Percentiles rank a stretch among this genome's conserved stretches.
These are phyloP conservation scores for Candida maltosa DNA, from an alignment of 805 yeast species.

Conservation along the genomic window DNA sequence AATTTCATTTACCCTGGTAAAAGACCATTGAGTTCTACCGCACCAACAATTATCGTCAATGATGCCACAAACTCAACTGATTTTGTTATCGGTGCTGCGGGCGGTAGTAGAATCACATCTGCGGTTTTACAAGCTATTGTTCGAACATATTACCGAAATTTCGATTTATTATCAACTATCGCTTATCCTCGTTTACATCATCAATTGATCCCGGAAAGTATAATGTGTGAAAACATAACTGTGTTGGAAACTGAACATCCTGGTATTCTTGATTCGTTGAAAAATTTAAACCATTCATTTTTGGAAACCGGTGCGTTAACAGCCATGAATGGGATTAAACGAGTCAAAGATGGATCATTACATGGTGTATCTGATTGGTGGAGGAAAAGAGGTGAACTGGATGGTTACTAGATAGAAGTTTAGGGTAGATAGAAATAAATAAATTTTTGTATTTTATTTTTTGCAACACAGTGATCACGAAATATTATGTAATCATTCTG, in stretches of 20 bases:
- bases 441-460: too few relatives aligned
- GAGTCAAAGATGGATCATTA: constrained; percentile 47
- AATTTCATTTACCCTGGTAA: constrained; percentile 74
- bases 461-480: too few relatives aligned
- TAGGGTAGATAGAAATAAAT: too few relatives aligned
- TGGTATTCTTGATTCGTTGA: constrained; percentile 30
- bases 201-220: constrained; percentile 74
- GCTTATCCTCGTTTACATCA: constrained; percentile 86
- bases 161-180: constrained; percentile 63
- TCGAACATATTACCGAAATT: constrained; percentile 54
- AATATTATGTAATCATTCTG: too few relatives aligned
- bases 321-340: constrained; percentile 42
- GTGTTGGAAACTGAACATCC: constrained; percentile 32
- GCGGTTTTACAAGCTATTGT: constrained; percentile 79
- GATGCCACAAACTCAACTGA: constrained; percentile 50
- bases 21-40: constrained; percentile 81
- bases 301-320: constrained; percentile 34
- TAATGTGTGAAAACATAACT: constrained; percentile 58
- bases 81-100: constrained; percentile 85
- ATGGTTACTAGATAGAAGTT: constrained; percentile 48
- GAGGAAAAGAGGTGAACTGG: constrained; percentile 79
- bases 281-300: constrained; percentile 37
- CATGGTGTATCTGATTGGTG: constrained; percentile 87
- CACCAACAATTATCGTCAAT: constrained; percentile 66
- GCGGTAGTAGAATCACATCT: constrained; percentile 85